Percentiles rank a stretch among this genome's conserved stretches.
Conservation (phyloP, 2,329 filamentous ascomycete genomes). For the Incumbomyces lentus region DNA sequence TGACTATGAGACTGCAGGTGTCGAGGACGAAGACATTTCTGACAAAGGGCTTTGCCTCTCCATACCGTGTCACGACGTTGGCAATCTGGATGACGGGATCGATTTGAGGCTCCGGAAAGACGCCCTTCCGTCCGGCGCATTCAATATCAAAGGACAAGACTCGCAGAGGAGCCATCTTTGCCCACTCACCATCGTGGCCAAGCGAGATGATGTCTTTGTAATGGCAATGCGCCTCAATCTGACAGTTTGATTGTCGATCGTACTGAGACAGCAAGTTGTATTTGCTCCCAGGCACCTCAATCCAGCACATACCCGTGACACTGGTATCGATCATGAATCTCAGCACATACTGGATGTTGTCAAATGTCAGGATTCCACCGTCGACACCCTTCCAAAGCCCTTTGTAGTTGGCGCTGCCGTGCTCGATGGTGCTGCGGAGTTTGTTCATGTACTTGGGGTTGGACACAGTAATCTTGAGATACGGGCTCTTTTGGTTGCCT, state of each 20-base stretch:
- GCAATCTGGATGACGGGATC: slow-evolving; percentile 98
- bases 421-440: slow-evolving; percentile 66
- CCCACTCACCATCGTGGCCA: slow-evolving; percentile 84
- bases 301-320: slow-evolving; percentile 94
- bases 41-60: slow-evolving; percentile 90
- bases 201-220: slow-evolving; percentile 80
- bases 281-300: slow-evolving; percentile 65
- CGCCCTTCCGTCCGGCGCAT: slow-evolving; percentile 91
- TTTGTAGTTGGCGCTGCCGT: slow-evolving; percentile 74
- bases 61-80: slow-evolving; percentile 87
- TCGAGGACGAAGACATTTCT: slow-evolving; percentile 94
- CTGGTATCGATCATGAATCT: slow-evolving; percentile 97
- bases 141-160: slow-evolving; percentile 97
- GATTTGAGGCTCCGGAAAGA: slow-evolving; percentile 84
- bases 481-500: slow-evolving; percentile 83
- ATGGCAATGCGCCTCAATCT: slow-evolving; percentile 82
- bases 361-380: slow-evolving; percentile 75
- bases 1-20: slow-evolving; percentile 84
- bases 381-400: slow-evolving; percentile 67
- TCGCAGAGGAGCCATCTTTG: slow-evolving; percentile 90
- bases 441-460: slow-evolving; percentile 76
- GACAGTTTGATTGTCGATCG: slow-evolving; percentile 78
- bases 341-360: slow-evolving; percentile 89
- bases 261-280: slow-evolving; percentile 60
- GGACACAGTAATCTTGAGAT: slow-evolving; percentile 83